Base-by-base conservation (phyloP, 768 basidiomycete genomes). In the Coprinellus aureogranulatus region DNA sequence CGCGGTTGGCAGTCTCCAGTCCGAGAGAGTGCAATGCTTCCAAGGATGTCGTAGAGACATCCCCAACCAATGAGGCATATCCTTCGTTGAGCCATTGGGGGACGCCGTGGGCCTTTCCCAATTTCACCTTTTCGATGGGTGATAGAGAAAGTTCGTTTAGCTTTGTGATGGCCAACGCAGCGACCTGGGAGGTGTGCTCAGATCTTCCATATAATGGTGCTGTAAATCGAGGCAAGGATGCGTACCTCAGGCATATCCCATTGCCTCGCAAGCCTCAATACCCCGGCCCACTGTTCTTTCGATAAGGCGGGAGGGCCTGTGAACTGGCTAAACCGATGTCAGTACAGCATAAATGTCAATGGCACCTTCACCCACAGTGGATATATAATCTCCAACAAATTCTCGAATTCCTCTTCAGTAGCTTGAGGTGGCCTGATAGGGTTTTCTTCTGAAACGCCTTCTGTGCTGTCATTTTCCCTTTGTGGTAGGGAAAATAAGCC, bases 221-320 rank as follows among this genome's bases (percentile, higher is more conserved):
- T 9, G 37, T 39, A 18, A 22, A 45, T n/a, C n/a, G n/a, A n/a
- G n/a, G n/a, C n/a, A 22, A 45, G 11, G 22, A 12, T 23, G 11
- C 20, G 9, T 27, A 50, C 48, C 48, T 50, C 28, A 3, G 48
- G 48, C 48, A 50, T 50, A 31, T 50, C 48, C 48, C 48, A 50
- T 10, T 30, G 23, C 23, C 48, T 30, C 18, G 48, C 12, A 12
- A 50, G 34, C n/a, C 34, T 50, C 27, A 50, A 20, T 20, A 50
- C 48, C 16, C 11, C 48, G 4, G 34, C 34, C 48, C 48, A 50
- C 27, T 50, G 26, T 28, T 50, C 48, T 18, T 50, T 50, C 10
- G 48, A 16, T 16, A 50, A 30, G 16, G 20, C 14, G 2, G 48
- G 48, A 26, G 27, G 16, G 3, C 48, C 25, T 30, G 20, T 45